These are phyloP conservation scores for Monilinia laxa DNA, from an alignment of 2,329 filamentous ascomycete species.

Conservation along the genomic window DNA sequence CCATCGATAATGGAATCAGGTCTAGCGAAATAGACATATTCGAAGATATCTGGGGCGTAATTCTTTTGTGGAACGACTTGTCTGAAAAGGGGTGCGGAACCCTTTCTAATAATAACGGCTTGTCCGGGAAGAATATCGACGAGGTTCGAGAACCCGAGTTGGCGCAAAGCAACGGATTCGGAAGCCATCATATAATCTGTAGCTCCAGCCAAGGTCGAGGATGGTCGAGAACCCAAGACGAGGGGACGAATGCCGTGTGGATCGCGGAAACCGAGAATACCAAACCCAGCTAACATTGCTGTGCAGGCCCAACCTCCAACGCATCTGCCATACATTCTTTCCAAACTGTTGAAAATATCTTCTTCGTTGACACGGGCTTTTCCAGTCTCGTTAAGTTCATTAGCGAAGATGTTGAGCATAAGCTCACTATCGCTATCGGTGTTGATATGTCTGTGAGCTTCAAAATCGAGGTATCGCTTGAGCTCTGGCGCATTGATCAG, in stretches of 20 bases:
- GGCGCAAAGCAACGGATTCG: constrained; percentile 78
- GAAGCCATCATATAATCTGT: constrained; percentile 90
- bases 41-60: constrained; percentile 84
- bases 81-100: constrained; percentile 67
- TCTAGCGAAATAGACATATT: constrained; percentile 84
- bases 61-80: constrained; percentile 67
- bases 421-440: constrained; percentile 86
- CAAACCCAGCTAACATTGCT: constrained; percentile 79
- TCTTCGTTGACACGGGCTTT: constrained; percentile 77
- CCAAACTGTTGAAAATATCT: constrained; percentile 72
- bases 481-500: constrained; percentile 74
- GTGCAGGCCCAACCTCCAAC: constrained; percentile 78
- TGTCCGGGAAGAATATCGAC: constrained; percentile 78
- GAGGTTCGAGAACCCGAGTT: constrained; percentile 77
- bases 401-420: constrained; percentile 85
- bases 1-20: constrained; percentile 83
- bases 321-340: constrained; percentile 70
- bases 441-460: constrained; percentile 53
- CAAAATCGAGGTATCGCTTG: constrained; percentile 51
- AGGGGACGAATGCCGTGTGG: constrained; percentile 80
- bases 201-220: constrained; percentile 58
- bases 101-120: constrained; percentile 83
- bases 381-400: constrained; percentile 75
- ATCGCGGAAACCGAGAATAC: constrained; percentile 77
- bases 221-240: constrained; percentile 71